phyloP scores from a whole-genome alignment of 1,284 basidiomycete species.

The Lentinula novae-zelandiae region DNA sequence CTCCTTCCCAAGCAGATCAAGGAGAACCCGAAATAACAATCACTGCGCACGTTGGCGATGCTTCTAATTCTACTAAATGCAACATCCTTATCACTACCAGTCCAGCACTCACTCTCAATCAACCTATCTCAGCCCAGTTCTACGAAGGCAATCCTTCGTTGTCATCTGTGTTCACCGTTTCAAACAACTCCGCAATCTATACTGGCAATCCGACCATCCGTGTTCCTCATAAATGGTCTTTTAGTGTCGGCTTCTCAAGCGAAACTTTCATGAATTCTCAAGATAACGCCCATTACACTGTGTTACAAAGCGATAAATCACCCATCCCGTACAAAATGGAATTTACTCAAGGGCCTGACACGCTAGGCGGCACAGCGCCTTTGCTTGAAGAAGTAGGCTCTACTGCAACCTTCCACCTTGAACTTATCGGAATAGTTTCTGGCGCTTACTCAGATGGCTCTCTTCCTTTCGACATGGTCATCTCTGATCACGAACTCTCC shows the following conservation, averaged over 20 bases:
- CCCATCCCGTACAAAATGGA: constrained; percentile 74
- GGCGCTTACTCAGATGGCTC: constrained; percentile 55
- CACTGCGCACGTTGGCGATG: constrained; percentile 46
- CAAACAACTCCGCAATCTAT: constrained; percentile 50
- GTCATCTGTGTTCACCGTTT: constrained; percentile 63
- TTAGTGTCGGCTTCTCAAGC: constrained; percentile 81
- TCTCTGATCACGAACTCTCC: constrained; percentile 66
- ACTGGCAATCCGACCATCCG: constrained; percentile 61
- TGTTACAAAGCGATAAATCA: constrained; percentile 61
- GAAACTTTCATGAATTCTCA: constrained; percentile 53
- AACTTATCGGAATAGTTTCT: constrained; percentile 62
- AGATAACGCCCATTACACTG: constrained; percentile 62
- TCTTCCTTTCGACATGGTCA: constrained; percentile 52
- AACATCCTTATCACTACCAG: constrained; percentile 59
- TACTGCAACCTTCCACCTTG: constrained; percentile 45
- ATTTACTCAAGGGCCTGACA: constrained; percentile 67
- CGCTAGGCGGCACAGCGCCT: constrained; percentile 80
- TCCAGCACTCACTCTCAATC: constrained; percentile 51
- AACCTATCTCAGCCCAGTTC: constrained; percentile 63
- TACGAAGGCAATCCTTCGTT: constrained; percentile 52
- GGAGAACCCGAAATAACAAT: constrained; percentile 54
- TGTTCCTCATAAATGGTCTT: constrained; percentile 84
- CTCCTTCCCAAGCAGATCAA: constrained; percentile 51
- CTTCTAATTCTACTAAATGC: constrained; percentile 49
- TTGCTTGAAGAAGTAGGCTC: constrained; percentile 29